These are phyloP conservation scores for Yamadazyma atmosphaerica DNA, from an alignment of 1,139 yeast species.

Conservation along the genomic window DNA sequence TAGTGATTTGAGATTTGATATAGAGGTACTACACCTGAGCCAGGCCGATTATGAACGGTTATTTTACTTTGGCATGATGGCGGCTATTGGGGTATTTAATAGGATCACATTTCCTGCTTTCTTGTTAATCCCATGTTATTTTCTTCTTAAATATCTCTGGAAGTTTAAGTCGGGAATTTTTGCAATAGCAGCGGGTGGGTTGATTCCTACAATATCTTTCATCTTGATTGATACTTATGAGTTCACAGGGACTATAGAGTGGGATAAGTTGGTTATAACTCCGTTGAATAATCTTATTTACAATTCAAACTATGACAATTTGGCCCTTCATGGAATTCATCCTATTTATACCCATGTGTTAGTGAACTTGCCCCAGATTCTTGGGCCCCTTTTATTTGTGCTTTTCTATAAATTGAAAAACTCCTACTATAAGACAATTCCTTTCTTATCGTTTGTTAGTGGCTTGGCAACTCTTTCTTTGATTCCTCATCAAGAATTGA, in stretches of 20 bases:
- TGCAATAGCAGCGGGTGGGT: conserved; percentile 28
- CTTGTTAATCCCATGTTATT: conserved; percentile 58
- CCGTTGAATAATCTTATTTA: conserved; percentile 78
- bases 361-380: conserved; percentile 71
- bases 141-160: conserved; percentile 37
- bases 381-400: conserved; percentile 70
- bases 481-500: conserved; percentile 87
- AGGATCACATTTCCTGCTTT: conserved; percentile 83
- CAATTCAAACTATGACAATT: conserved; percentile 58
- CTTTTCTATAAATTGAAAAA: conserved; percentile 34
- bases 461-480: conserved; percentile 63
- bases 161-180: conserved; percentile 25
- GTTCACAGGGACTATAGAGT: conserved; percentile 13
- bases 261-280: conserved; percentile 49
- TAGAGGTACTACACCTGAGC: conserved; percentile 13
- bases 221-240: conserved; percentile 54
- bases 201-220: conserved; percentile 35
- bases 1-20: conserved; percentile 41
- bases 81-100: conserved; percentile 75
- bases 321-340: conserved; percentile 82
- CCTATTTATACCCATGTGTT: conserved; percentile 72
- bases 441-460: conserved; percentile 61
- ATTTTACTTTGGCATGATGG: conserved; percentile 49
- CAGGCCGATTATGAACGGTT: conserved; percentile 16
- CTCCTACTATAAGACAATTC: conserved; percentile 44